These are phyloP conservation scores for Hanseniaspora guilliermondii DNA, from an alignment of 805 yeast species.

Conservation along the genomic window DNA sequence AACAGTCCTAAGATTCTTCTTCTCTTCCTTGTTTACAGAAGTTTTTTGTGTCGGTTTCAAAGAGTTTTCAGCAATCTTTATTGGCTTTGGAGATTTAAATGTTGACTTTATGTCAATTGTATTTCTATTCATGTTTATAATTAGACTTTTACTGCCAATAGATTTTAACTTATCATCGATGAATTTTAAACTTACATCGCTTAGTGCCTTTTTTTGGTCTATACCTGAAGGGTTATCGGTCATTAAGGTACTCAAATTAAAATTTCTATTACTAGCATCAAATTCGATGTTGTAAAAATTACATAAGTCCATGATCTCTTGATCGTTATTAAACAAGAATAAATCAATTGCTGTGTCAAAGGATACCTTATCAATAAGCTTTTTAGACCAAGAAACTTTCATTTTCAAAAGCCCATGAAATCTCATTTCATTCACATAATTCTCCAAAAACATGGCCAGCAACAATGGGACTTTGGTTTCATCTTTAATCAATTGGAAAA, in stretches of 20 bases:
- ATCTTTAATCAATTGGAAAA: conserved; percentile 44
- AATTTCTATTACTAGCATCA: conserved; percentile 26
- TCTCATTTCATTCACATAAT: conserved; percentile 67
- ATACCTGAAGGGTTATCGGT: conserved; percentile 28
- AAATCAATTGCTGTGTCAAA: conserved; percentile 34
- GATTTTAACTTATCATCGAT: conserved; percentile 31
- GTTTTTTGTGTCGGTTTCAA: neutral
- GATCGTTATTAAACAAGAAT: conserved; percentile 56
- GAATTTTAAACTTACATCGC: conserved; percentile 35
- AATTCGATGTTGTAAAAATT: conserved; percentile 48
- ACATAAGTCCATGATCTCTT: conserved; percentile 45
- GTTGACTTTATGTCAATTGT: neutral
- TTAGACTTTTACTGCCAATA: neutral
- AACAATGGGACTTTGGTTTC: conserved; percentile 48
- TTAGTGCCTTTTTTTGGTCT: conserved; percentile 30
- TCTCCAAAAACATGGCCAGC: conserved; percentile 62
- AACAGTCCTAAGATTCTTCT: conserved; percentile 8
- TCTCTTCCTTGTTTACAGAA: conserved; percentile 10
- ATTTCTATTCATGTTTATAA: neutral
- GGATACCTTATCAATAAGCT: conserved; percentile 49
- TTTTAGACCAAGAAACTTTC: conserved; percentile 53
- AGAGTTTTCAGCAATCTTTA: neutral
- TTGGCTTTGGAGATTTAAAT: neutral
- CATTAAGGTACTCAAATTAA: conserved; percentile 35
- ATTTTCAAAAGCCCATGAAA: conserved; percentile 60